phyloP scores from a whole-genome alignment of 495 filamentous ascomycete species.

The Aspergillus taichungensis region DNA sequence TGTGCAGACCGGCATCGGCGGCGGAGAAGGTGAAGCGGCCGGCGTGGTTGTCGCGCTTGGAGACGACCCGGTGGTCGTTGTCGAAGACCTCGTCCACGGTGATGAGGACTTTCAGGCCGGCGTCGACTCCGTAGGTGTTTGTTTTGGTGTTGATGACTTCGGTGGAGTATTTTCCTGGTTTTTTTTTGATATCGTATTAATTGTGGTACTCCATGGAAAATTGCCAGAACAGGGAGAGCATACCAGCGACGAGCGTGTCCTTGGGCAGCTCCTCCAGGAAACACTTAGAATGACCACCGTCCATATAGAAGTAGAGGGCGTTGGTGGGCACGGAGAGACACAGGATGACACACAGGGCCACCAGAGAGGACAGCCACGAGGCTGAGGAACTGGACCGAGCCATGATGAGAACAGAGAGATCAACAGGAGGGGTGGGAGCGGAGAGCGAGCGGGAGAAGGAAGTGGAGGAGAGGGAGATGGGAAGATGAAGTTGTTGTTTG shows the following conservation, averaged over 20 bases:
- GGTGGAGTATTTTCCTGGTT: slow-evolving; percentile 69
- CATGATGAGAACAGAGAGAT: slow-evolving; percentile 14
- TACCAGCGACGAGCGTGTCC: slow-evolving; percentile 91
- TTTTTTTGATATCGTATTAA: background rate
- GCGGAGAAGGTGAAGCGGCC: slow-evolving; percentile 96
- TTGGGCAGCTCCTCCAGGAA: slow-evolving; percentile 99
- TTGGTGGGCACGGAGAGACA: slow-evolving; percentile 52
- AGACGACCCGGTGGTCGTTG: slow-evolving; percentile 93
- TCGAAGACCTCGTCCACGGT: slow-evolving; percentile 96
- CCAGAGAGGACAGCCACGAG: slow-evolving; percentile 32
- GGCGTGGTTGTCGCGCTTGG: slow-evolving; percentile 62
- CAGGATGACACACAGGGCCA: slow-evolving; percentile 31
- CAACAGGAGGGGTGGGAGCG: background rate
- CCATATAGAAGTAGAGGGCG: slow-evolving; percentile 93
- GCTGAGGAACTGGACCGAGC: slow-evolving; percentile 23
- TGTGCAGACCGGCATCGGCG: slow-evolving; percentile 87
- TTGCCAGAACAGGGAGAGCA: slow-evolving; percentile 8
- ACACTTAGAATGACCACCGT: slow-evolving; percentile 61
- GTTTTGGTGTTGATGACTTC: slow-evolving; percentile 62
- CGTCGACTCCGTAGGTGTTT: slow-evolving; percentile 57
- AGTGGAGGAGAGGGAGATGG: background rate
- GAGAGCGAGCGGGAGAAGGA: background rate
- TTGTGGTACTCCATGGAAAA: background rate
- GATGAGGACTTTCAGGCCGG: slow-evolving; percentile 72
- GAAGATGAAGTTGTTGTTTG: background rate